These are phyloP conservation scores for Didymella exigua DNA, from an alignment of 2,329 filamentous ascomycete genomes.

Conservation along the genomic window DNA sequence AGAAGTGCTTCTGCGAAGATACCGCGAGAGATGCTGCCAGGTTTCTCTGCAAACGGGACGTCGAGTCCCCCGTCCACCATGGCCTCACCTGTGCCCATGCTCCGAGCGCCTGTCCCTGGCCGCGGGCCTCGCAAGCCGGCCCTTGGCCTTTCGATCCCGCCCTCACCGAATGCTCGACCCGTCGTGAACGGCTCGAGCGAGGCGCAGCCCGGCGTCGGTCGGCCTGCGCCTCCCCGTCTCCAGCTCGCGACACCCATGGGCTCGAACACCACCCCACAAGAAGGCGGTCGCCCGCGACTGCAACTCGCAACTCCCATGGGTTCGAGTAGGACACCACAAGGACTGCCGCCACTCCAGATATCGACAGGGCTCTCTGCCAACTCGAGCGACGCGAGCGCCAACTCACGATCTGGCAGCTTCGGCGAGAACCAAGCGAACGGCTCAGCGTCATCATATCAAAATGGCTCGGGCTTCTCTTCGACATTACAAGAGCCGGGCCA, in stretches of 20 bases:
- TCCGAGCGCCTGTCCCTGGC: slow-evolving; percentile 79
- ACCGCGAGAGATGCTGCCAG: slow-evolving; percentile 34
- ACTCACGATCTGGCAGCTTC: slow-evolving; percentile 85
- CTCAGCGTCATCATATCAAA: slow-evolving; percentile 81
- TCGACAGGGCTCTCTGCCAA: slow-evolving; percentile 66
- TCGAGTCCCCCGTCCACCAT: slow-evolving; percentile 57
- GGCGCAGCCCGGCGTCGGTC: slow-evolving; percentile 42
- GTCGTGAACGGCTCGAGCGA: slow-evolving; percentile 66
- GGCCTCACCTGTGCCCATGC: slow-evolving; percentile 78
- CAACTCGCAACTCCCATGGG: slow-evolving; percentile 92
- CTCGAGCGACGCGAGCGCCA: slow-evolving; percentile 79
- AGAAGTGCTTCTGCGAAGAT: not conserved
- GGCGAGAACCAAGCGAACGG: slow-evolving; percentile 80
- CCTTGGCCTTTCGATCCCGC: slow-evolving; percentile 87
- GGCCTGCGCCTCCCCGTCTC: slow-evolving; percentile 74
- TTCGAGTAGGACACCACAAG: slow-evolving; percentile 71
- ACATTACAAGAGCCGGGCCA: slow-evolving; percentile 65
- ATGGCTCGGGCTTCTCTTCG: slow-evolving; percentile 75
- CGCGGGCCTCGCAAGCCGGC: slow-evolving; percentile 70
- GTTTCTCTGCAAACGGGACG: slow-evolving; percentile 27
- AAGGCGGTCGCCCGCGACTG: slow-evolving; percentile 73
- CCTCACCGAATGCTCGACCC: slow-evolving; percentile 81
- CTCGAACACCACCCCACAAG: slow-evolving; percentile 73
- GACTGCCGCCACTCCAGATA: slow-evolving; percentile 61
- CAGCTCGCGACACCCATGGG: slow-evolving; percentile 89